Percentiles rank a stretch among this genome's conserved stretches.
phyloP scores from a whole-genome alignment of 164 flowering plant genomes.

The Cinnamomum chago region DNA sequence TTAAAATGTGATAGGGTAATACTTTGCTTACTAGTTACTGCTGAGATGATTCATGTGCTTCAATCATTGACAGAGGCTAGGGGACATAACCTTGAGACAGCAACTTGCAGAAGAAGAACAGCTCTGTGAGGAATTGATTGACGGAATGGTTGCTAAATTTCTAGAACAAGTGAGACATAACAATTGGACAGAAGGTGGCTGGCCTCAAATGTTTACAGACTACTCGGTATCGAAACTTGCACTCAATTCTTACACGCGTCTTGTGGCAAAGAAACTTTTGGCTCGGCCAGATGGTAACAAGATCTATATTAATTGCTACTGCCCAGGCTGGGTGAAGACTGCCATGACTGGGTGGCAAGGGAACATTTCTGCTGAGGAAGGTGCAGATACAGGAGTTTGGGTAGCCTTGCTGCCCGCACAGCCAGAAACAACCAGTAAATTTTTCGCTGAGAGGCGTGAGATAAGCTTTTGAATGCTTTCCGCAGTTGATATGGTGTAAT shows the following conservation, averaged over 20 bases:
- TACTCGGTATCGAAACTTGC: slow-evolving; percentile 88
- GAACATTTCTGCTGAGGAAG: slow-evolving; percentile 64
- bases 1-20: neutral
- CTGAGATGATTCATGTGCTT: neutral
- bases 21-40: neutral
- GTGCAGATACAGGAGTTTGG: slow-evolving; percentile 97
- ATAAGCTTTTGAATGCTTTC: slow-evolving; percentile 42
- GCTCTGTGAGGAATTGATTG: slow-evolving; percentile 75
- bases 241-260: slow-evolving; percentile 75
- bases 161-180: slow-evolving; percentile 75
- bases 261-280: slow-evolving; percentile 52
- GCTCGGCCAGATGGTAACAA: slow-evolving; percentile 60
- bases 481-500: too few relatives aligned
- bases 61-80: slow-evolving; percentile 50
- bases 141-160: slow-evolving; percentile 44
- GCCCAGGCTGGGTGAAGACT: slow-evolving; percentile 98
- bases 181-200: slow-evolving; percentile 65
- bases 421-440: slow-evolving; percentile 53
- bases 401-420: slow-evolving; percentile 73
- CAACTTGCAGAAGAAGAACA: slow-evolving; percentile 48
- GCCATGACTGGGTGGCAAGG: slow-evolving; percentile 96
- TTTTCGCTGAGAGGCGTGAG: slow-evolving; percentile 91
- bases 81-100: slow-evolving; percentile 45
- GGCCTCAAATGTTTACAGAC: slow-evolving; percentile 86
- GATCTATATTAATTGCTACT: slow-evolving; percentile 72